Evolutionary conservation across 768 basidiomycete genomes (phyloP), one percentile per base, ranked within the genome.

Genomic region (Trametes cubensis): DNA sequence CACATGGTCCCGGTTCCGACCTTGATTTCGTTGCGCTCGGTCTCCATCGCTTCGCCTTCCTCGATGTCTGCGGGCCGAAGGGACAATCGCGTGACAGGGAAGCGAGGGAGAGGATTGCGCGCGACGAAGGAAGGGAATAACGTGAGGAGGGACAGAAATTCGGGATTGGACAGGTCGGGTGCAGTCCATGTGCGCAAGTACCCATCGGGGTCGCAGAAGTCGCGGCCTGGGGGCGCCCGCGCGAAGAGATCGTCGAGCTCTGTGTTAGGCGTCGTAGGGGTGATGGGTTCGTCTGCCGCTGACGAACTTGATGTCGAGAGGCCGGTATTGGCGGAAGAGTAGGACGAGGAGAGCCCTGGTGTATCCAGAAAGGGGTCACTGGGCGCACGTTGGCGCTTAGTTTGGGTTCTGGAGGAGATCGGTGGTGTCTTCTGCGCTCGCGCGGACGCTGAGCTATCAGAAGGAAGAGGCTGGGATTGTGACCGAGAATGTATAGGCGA

Each of bases 1-100:
- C 89, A 92, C 83, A 95, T 88, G 49, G 81, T 78, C 8, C 93
- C 93, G n/a, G 93, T 94, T 20, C 93, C 93, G 71, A 85, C 85
- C 30, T 81, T 82, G 60, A 94, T 81, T 39, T 82, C 81, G 58
- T 81, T 82, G 62, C 78, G 79, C 66, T 85, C 84, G 18, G 72
- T 76, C 40, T 79, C 76, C 48, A 82, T 80, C 51, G 84, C 83
- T 58, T 83, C 83, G 25, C 85, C 90, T 70, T 88, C 88, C 73
- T 92, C 91, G 38, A 90, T 75, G 70, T 92, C 91, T 30, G 77
- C 66, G 48, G 72, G 75, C 44, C 80, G 79, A 74, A 60, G 66
- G 69, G 75, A 39, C 69, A 61, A 20, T 26, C 72, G 8, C 21
- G 65, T 45, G 21, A 69, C 72, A 30, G 84, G 80, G 75, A 95